Percentiles rank a stretch among this genome's conserved stretches.
Conservation (phyloP, 306 rosid genomes). For the Prunus mongolica region DNA sequence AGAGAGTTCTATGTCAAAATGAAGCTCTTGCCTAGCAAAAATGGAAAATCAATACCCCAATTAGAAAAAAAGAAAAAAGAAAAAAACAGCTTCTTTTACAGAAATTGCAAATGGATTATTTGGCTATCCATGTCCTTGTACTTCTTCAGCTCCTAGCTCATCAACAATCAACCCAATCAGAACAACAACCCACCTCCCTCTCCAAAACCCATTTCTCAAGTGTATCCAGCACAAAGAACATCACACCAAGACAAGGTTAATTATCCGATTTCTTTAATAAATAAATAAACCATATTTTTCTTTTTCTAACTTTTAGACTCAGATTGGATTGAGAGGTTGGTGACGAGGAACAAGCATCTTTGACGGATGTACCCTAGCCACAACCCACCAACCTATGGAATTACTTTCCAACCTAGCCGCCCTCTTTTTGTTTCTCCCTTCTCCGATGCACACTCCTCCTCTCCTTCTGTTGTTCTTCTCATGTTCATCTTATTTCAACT, state of each 20-base stretch:
- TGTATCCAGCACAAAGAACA: conserved; percentile 25
- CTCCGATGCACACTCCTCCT: too few relatives aligned
- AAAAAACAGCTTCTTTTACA: conserved; percentile 42
- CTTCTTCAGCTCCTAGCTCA: conserved; percentile 68
- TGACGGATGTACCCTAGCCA: too few relatives aligned
- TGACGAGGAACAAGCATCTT: conserved; percentile 46
- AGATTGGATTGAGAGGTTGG: conserved; percentile 56
- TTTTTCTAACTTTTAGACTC: conserved; percentile 32
- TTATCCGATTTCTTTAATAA: conserved; percentile 14
- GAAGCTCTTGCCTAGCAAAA: conserved; percentile 63
- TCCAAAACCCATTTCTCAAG: conserved; percentile 33
- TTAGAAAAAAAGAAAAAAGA: conserved; percentile 5
- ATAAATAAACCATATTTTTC: too few relatives aligned
- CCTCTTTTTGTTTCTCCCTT: too few relatives aligned
- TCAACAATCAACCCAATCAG: conserved; percentile 27
- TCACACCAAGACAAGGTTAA: conserved; percentile 32
- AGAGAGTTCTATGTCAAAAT: conserved; percentile 64
- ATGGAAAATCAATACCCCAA: conserved; percentile 30
- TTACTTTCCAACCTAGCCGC: too few relatives aligned
- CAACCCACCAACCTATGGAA: too few relatives aligned
- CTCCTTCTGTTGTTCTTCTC: too few relatives aligned
- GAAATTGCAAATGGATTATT: conserved; percentile 69
- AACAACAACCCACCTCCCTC: conserved; percentile 18
- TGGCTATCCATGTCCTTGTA: conserved; percentile 74
- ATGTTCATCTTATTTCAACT: too few relatives aligned